These are phyloP conservation scores for Monilinia fructigena DNA, from an alignment of 2,329 filamentous ascomycete species.

Conservation along the genomic window DNA sequence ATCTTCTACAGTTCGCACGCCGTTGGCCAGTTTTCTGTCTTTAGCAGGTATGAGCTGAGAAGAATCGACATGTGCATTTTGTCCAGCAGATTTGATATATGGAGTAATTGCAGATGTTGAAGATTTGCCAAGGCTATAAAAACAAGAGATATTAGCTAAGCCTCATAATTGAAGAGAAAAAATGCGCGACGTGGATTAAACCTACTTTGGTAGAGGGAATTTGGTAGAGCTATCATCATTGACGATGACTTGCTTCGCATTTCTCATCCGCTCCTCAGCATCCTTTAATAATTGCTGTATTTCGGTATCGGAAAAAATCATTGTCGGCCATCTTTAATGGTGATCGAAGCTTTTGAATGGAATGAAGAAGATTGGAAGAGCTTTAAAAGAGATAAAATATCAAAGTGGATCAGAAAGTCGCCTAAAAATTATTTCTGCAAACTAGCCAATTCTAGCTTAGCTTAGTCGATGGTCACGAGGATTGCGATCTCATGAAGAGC, in stretches of 20 bases:
- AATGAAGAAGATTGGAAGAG: constrained; percentile 8
- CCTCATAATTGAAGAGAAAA: background rate
- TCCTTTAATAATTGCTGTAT: constrained; percentile 62
- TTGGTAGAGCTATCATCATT: constrained; percentile 20
- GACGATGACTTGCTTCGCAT: constrained; percentile 37
- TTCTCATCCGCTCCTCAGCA: constrained; percentile 58
- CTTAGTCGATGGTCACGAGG: background rate
- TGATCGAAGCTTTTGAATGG: background rate
- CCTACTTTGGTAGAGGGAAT: constrained; percentile 24
- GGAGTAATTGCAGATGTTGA: constrained; percentile 44
- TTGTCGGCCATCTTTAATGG: constrained; percentile 39
- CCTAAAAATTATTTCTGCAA: constrained; percentile 17
- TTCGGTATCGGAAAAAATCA: constrained; percentile 59
- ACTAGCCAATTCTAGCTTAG: constrained; percentile 10
- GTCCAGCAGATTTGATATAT: constrained; percentile 53
- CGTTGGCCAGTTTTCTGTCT: constrained; percentile 48
- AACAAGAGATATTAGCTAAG: background rate
- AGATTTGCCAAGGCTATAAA: constrained; percentile 16
- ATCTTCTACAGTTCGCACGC: constrained; percentile 54
- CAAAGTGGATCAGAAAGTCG: constrained; percentile 16
- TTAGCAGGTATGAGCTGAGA: constrained; percentile 50
- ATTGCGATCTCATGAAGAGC: background rate
- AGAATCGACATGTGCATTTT: constrained; percentile 53
- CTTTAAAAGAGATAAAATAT: constrained; percentile 17
- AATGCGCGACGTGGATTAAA: background rate